These are phyloP conservation scores for Eimeria nieschulzi DNA, from an alignment of 169 alveolate species.

Conservation along the genomic window DNA sequence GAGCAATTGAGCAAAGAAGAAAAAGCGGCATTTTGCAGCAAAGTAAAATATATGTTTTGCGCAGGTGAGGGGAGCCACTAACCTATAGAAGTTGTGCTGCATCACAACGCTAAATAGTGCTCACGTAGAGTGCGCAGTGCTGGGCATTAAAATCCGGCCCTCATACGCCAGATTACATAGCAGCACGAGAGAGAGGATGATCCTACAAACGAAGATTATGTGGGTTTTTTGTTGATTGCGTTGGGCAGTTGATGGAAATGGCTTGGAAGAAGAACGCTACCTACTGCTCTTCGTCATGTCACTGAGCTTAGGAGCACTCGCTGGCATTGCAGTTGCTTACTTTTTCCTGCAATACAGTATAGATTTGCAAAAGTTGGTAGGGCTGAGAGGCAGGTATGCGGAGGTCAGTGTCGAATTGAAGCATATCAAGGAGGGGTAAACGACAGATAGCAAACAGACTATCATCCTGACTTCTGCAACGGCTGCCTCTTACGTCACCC, in stretches of 20 bases:
- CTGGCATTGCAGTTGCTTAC: slow-evolving; percentile 20
- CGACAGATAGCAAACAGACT: not conserved
- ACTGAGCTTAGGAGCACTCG: slow-evolving; percentile 4
- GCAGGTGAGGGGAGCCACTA: slow-evolving; percentile 5
- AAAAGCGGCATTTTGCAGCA: slow-evolving; percentile 1
- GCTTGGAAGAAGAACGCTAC: not conserved
- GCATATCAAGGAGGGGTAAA: slow-evolving; percentile 1
- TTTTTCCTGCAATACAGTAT: slow-evolving; percentile 38
- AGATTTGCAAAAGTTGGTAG: slow-evolving; percentile 29
- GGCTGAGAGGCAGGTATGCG: slow-evolving; percentile 44
- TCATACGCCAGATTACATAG: too few relatives aligned
- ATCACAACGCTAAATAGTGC: too few relatives aligned
- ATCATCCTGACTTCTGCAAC: not conserved
- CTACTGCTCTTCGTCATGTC: not conserved
- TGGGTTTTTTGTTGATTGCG: not conserved
- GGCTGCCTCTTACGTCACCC: too few relatives aligned
- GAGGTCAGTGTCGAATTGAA: not conserved
- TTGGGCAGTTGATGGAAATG: not conserved
- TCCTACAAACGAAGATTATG: not conserved
- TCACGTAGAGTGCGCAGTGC: too few relatives aligned
- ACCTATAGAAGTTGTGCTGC: too few relatives aligned
- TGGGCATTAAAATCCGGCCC: too few relatives aligned
- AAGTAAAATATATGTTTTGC: not conserved
- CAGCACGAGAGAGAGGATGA: too few relatives aligned
- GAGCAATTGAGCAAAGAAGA: not conserved